Conservation (phyloP, 163 green algal species). For the Volvox carteri region DNA sequence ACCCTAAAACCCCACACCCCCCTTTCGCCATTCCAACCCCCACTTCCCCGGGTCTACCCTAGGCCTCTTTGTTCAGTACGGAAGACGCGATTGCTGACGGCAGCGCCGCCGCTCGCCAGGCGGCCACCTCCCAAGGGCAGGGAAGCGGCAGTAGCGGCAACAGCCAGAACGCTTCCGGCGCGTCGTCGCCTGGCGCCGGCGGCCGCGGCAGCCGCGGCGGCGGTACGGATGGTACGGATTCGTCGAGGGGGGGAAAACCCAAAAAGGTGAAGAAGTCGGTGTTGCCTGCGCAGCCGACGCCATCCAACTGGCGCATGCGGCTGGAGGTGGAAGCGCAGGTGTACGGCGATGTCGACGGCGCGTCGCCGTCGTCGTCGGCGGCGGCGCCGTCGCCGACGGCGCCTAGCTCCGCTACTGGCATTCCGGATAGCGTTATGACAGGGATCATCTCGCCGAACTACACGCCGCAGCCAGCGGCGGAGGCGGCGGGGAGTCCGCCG, state of each 20-base stretch:
- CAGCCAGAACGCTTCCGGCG: not conserved
- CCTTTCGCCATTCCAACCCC: no score
- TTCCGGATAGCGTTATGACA: slow-evolving; percentile 36
- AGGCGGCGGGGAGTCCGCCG: not conserved
- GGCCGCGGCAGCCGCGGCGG: not conserved
- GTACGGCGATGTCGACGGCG: not conserved
- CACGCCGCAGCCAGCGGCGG: not conserved
- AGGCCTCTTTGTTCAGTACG: slow-evolving; percentile 50
- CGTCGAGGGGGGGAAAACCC: not conserved
- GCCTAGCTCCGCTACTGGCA: no score
- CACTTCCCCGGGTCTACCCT: not conserved
- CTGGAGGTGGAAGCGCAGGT: slow-evolving; percentile 54
- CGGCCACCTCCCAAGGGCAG: slow-evolving; percentile 2
- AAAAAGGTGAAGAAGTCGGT: slow-evolving; percentile 30
- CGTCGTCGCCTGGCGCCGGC: not conserved
- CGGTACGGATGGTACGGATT: not conserved
- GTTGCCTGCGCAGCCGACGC: slow-evolving; percentile 15
- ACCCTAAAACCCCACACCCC: no score
- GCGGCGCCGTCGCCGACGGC: not conserved
- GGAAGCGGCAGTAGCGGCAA: not conserved
- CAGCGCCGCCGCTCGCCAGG: slow-evolving; percentile 41
- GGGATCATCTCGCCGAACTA: slow-evolving; percentile 30
- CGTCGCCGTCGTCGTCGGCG: not conserved
- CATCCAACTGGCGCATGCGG: slow-evolving; percentile 48
- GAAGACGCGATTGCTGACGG: slow-evolving; percentile 48